A percentile compares a stretch with the other conserved stretches of the same genome.
phyloP scores from a whole-genome alignment of 768 basidiomycete genomes.

The Mrakia hoshinonis region DNA sequence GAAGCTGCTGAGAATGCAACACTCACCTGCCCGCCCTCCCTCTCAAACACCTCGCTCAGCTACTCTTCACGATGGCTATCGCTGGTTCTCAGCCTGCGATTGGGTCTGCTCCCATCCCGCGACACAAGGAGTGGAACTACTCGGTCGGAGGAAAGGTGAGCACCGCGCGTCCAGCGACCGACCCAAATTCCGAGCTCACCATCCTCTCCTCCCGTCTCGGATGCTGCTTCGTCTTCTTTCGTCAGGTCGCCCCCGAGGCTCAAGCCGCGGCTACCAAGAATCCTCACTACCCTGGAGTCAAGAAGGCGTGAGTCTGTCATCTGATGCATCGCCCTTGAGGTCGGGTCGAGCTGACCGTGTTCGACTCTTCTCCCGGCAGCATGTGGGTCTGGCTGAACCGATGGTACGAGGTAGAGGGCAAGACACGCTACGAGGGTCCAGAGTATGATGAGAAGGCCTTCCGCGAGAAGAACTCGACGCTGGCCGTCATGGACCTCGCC shows the following conservation, averaged over 20 bases:
- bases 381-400: conserved; percentile 34
- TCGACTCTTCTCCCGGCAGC: background rate
- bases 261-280: background rate
- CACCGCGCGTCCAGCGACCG: background rate
- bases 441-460: conserved; percentile 31
- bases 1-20: no score
- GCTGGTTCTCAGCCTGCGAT: background rate
- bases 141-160: background rate
- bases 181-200: background rate
- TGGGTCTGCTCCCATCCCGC: background rate
- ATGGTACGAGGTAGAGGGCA: conserved; percentile 40
- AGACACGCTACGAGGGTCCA: conserved; percentile 38
- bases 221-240: background rate
- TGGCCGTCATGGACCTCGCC: conserved; percentile 55
- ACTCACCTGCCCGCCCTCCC: no score
- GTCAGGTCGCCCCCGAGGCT: background rate
- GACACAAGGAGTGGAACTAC: conserved; percentile 11
- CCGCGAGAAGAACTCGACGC: conserved; percentile 34
- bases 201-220: background rate
- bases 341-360: background rate
- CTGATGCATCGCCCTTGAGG: background rate
- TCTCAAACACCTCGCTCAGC: background rate
- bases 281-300: conserved; percentile 19
- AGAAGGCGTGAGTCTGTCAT: conserved; percentile 13
- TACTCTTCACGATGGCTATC: background rate